A percentile compares a stretch with the other conserved stretches of the same genome.
phyloP scores from a whole-genome alignment of 345 rosid genomes.

The Euphorbia tirucalli region DNA sequence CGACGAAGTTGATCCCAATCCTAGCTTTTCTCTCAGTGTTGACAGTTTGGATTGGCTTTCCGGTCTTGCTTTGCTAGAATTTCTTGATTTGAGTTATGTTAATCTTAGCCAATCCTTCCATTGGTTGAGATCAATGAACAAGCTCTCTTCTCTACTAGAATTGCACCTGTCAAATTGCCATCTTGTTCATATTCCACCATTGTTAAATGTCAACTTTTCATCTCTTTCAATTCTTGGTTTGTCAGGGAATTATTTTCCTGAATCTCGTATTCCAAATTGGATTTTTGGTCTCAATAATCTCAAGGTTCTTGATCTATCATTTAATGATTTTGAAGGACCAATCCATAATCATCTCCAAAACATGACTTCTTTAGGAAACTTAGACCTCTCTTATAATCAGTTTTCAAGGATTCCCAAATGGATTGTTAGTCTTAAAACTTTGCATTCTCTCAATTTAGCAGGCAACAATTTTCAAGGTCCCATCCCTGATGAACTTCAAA shows the following conservation, averaged over 20 bases:
- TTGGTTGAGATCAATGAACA: slow-evolving; percentile 7
- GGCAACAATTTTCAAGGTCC: no score
- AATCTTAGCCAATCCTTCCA: slow-evolving; percentile 13
- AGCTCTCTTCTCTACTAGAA: slow-evolving; percentile 20
- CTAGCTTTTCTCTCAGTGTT: neutral
- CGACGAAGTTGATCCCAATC: no score
- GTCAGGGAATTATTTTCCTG: neutral
- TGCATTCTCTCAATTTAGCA: no score
- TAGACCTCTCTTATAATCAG: slow-evolving; percentile 8
- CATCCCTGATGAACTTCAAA: neutral
- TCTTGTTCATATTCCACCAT: neutral
- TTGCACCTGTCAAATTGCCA: slow-evolving; percentile 6
- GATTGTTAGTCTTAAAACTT: no score
- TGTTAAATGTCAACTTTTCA: slow-evolving; percentile 11
- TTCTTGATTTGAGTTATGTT: slow-evolving; percentile 16
- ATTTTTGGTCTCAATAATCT: neutral
- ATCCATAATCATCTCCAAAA: slow-evolving; percentile 6
- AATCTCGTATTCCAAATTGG: neutral
- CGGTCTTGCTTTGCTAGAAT: slow-evolving; percentile 12
- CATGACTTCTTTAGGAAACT: neutral
- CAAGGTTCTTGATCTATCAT: neutral
- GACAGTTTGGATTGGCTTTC: slow-evolving; percentile 26
- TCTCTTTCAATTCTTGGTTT: slow-evolving; percentile 28
- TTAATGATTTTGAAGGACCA: neutral
- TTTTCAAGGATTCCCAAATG: no score